These are phyloP conservation scores for Chlamydomonas sphaeroides DNA, from an alignment of 139 green algal genomes.

Conservation along the genomic window DNA sequence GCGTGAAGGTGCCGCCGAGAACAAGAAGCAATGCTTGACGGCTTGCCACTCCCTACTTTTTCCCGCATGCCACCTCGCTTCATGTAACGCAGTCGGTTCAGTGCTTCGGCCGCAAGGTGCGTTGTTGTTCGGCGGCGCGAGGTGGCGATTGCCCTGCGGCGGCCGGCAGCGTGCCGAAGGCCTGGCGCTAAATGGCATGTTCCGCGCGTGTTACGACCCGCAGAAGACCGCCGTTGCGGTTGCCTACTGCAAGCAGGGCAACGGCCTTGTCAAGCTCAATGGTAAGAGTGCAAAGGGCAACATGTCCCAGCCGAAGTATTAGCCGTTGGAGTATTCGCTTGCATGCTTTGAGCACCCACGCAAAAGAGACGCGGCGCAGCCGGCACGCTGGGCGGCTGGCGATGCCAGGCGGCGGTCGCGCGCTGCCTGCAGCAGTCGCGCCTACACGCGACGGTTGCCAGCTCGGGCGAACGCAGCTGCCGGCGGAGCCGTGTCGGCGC, in stretches of 20 bases:
- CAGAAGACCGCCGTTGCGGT: constrained; percentile 98
- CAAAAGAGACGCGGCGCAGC: no score
- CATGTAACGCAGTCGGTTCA: constrained; percentile 88
- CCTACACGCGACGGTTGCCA: no score
- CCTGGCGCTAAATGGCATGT: no score
- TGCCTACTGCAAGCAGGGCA: constrained; percentile 93
- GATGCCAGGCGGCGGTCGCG: no score
- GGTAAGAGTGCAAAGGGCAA: constrained; percentile 78
- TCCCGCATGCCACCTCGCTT: neutral
- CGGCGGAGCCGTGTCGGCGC: no score
- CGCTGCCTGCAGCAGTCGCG: no score
- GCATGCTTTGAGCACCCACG: no score
- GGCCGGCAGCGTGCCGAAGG: neutral
- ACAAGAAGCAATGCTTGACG: constrained; percentile 36
- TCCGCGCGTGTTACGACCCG: constrained; percentile 17
- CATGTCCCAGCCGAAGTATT: no score
- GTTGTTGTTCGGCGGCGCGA: neutral
- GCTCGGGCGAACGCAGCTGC: no score
- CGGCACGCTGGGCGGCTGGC: no score
- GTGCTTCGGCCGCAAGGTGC: constrained; percentile 95
- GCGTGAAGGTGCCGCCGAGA: neutral
- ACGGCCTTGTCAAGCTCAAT: constrained; percentile 96
- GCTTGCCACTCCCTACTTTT: neutral
- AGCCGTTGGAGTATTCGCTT: no score
- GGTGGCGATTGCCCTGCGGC: neutral